Percentiles rank a stretch among this genome's conserved stretches.
These are phyloP conservation scores for Phoma sp. DNA, from an alignment of 2,329 filamentous ascomycete species.

Conservation along the genomic window DNA sequence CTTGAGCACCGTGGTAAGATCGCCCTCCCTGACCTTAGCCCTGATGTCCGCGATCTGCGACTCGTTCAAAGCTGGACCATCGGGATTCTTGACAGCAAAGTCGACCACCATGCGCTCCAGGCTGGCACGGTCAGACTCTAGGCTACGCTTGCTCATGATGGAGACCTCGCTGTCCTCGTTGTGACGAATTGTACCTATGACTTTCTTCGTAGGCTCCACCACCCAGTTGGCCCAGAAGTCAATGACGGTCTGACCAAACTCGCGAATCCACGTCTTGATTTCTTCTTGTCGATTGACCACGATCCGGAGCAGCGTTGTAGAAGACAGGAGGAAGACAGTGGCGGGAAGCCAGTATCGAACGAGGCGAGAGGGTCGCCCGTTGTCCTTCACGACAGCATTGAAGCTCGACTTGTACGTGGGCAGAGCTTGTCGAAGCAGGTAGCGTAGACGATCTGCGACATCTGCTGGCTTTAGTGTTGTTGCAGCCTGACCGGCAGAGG, in stretches of 20 bases:
- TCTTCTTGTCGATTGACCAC: slow-evolving; percentile 76
- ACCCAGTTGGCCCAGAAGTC: slow-evolving; percentile 99
- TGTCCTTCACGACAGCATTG: slow-evolving; percentile 61
- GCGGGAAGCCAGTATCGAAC: slow-evolving; percentile 90
- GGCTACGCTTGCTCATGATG: slow-evolving; percentile 91
- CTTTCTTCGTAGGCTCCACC: slow-evolving; percentile 79
- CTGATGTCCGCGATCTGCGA: slow-evolving; percentile 76
- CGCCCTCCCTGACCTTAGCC: slow-evolving; percentile 83
- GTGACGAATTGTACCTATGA: slow-evolving; percentile 91
- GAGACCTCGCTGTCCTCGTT: slow-evolving; percentile 92
- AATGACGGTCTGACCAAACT: slow-evolving; percentile 77
- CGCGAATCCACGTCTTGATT: slow-evolving; percentile 78
- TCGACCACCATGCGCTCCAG: slow-evolving; percentile 98
- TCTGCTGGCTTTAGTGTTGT: slow-evolving; percentile 55
- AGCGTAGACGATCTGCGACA: slow-evolving; percentile 70
- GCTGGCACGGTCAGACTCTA: slow-evolving; percentile 88
- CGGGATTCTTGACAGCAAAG: slow-evolving; percentile 84
- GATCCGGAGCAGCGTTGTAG: slow-evolving; percentile 83
- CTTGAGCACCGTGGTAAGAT: slow-evolving; percentile 87
- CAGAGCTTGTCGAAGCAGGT: slow-evolving; percentile 72
- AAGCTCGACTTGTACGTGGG: slow-evolving; percentile 70
- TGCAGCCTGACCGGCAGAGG: slow-evolving; percentile 42
- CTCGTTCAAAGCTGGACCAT: slow-evolving; percentile 67
- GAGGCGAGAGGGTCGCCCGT: slow-evolving; percentile 76
- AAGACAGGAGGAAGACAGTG: slow-evolving; percentile 72